These are phyloP conservation scores for Globisporangium barbulae DNA, from an alignment of 352 stramenopile species.

Conservation along the genomic window DNA sequence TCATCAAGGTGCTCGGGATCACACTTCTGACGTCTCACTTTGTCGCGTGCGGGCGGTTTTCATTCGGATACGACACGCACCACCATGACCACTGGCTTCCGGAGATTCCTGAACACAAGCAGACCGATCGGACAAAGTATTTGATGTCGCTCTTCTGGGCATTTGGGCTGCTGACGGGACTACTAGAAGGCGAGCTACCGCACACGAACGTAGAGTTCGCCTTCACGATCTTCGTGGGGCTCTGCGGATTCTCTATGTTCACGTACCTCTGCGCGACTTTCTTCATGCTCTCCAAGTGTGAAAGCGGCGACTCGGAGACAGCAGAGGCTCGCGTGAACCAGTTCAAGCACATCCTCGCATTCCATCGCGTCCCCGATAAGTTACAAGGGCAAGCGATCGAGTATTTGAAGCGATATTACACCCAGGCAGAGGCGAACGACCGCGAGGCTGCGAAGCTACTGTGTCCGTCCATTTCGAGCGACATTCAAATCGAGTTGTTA, in stretches of 20 bases:
- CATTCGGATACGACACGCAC: conserved; percentile 42
- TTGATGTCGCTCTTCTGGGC: conserved; percentile 65
- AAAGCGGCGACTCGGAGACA: conserved; percentile 46
- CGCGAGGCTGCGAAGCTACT: conserved; percentile 52
- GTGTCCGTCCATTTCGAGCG: conserved; percentile 63
- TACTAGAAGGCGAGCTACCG: conserved; percentile 59
- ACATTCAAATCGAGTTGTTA: conserved; percentile 69
- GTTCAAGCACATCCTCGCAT: conserved; percentile 62
- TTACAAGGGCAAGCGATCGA: conserved; percentile 54
- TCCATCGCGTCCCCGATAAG: conserved; percentile 51
- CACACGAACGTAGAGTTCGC: conserved; percentile 43
- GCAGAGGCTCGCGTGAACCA: conserved; percentile 63
- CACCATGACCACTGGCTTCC: conserved; percentile 51
- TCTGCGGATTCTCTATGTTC: conserved; percentile 66
- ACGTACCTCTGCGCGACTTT: conserved; percentile 72
- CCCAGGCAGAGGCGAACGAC: conserved; percentile 56
- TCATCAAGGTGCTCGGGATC: conserved; percentile 47
- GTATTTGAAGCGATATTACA: conserved; percentile 68
- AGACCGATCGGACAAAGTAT: conserved; percentile 27
- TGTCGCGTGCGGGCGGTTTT: conserved; percentile 47
- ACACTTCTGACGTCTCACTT: conserved; percentile 51
- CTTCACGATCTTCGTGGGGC: conserved; percentile 56
- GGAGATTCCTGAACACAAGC: conserved; percentile 10
- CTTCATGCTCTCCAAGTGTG: conserved; percentile 73
- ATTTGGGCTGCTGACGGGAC: conserved; percentile 54